Evolutionary conservation across 345 rosid genomes (phyloP).

Genomic region (Pugionium dolabratum): DNA sequence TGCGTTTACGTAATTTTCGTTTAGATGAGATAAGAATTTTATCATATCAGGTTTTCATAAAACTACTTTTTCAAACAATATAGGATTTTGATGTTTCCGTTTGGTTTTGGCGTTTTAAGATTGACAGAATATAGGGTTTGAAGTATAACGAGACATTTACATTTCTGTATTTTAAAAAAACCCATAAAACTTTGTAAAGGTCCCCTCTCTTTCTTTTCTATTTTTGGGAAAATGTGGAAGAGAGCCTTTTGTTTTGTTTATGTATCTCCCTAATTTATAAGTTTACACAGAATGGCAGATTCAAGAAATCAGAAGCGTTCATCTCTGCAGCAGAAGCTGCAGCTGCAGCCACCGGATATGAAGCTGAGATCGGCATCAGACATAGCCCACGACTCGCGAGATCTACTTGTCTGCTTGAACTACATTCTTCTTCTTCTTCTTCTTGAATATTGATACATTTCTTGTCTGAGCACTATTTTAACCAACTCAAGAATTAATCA

Average conservation of each 20-base stretch:
- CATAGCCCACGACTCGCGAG: slow-evolving; percentile 80
- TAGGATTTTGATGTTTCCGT: too few species aligned
- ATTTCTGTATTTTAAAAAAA: slow-evolving; percentile 9
- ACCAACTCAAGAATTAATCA: slow-evolving; percentile 20
- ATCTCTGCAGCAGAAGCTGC: slow-evolving; percentile 49
- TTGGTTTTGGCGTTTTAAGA: not conserved
- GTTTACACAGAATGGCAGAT: slow-evolving; percentile 31
- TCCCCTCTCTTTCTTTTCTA: not conserved
- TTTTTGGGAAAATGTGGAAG: not conserved
- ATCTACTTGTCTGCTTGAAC: slow-evolving; percentile 49
- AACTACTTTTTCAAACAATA: too few species aligned
- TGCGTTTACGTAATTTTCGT: not conserved
- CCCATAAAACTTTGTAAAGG: slow-evolving; percentile 19
- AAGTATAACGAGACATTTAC: slow-evolving; percentile 25
- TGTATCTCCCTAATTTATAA: slow-evolving; percentile 27
- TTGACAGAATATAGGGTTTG: not conserved
- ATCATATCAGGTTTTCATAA: too few species aligned
- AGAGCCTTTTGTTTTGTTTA: not conserved
- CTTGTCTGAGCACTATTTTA: slow-evolving; percentile 25
- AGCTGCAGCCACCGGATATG: slow-evolving; percentile 56
- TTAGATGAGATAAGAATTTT: not conserved
- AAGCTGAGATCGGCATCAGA: slow-evolving; percentile 75
- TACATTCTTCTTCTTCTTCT: slow-evolving; percentile 36
- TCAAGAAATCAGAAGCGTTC: slow-evolving; percentile 69
- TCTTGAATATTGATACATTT: slow-evolving; percentile 7